Conservation (phyloP, 2,329 filamentous ascomycete species). For the Pseudogymnoascus sp. region DNA sequence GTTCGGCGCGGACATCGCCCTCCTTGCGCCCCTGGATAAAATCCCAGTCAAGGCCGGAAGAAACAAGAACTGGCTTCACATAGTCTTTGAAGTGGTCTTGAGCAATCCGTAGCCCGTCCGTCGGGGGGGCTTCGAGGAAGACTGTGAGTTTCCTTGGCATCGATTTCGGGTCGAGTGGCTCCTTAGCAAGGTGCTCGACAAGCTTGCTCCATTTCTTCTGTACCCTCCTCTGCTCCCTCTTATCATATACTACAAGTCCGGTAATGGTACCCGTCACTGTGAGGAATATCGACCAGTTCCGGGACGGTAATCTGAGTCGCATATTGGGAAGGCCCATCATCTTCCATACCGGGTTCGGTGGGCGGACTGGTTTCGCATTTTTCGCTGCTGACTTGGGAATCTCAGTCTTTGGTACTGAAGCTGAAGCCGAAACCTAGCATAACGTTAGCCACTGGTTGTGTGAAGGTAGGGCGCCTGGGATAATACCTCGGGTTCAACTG, state of each 20-base stretch:
- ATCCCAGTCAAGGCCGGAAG: conserved; percentile 89
- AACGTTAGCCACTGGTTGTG: conserved; percentile 3
- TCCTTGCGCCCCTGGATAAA: conserved; percentile 86
- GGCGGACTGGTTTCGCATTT: conserved; percentile 36
- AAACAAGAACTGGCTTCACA: conserved; percentile 83
- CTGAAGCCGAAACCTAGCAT: conserved; percentile 25
- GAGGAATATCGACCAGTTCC: conserved; percentile 97
- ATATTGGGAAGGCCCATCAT: conserved; percentile 82
- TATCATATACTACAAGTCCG: conserved; percentile 81
- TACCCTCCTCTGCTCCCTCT: conserved; percentile 75
- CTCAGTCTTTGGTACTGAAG: conserved; percentile 30
- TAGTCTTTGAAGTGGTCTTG: conserved; percentile 96
- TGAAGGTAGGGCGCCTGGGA: neutral
- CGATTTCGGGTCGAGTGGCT: conserved; percentile 61
- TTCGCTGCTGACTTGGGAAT: conserved; percentile 26
- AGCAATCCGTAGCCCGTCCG: conserved; percentile 73
- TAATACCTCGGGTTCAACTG: conserved; percentile 20
- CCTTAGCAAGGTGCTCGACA: conserved; percentile 75
- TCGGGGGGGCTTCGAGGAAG: conserved; percentile 77
- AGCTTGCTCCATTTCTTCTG: conserved; percentile 80
- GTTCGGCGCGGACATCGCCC: conserved; percentile 81
- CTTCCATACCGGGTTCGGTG: conserved; percentile 62
- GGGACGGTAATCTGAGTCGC: conserved; percentile 76
- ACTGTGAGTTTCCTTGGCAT: conserved; percentile 80
- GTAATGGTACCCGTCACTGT: conserved; percentile 69